Evolutionary conservation across 2,329 filamentous ascomycete genomes (phyloP).

Genomic region (Mycosphaerella sp.): DNA sequence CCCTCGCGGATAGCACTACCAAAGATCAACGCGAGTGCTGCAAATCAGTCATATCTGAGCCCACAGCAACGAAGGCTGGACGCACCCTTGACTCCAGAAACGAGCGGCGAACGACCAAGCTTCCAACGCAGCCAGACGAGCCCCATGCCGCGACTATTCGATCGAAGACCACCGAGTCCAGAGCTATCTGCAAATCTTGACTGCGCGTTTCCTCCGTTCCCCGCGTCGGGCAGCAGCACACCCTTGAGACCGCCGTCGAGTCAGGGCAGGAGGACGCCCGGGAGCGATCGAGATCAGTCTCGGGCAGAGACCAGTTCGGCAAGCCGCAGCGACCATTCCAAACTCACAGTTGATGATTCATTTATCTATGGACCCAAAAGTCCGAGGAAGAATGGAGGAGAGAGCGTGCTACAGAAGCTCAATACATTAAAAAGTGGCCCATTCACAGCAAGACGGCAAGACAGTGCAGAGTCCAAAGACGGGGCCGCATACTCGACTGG

Average conservation of each 20-base stretch:
- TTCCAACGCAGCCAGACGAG: conserved; percentile 27
- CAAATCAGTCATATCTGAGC: conserved; percentile 29
- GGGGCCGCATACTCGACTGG: conserved; percentile 4
- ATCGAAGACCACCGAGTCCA: conserved; percentile 34
- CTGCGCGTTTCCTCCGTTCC: conserved; percentile 51
- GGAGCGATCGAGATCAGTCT: conserved; percentile 2
- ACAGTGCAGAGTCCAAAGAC: conserved; percentile 14
- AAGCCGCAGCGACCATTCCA: conserved; percentile 19
- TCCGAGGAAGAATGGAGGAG: conserved; percentile 35
- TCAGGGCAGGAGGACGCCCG: conserved; percentile 24
- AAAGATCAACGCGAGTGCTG: conserved; percentile 29
- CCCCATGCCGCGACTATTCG: conserved; percentile 29
- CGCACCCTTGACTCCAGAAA: conserved; percentile 42
- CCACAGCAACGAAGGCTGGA: conserved; percentile 47
- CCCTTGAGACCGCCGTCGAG: conserved; percentile 24
- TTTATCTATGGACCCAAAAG: conserved; percentile 37
- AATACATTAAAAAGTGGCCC: conserved; percentile 58
- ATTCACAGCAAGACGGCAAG: conserved; percentile 42
- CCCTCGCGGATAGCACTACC: conserved; percentile 20
- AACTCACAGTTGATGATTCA: conserved; percentile 15
- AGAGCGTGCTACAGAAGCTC: conserved; percentile 50
- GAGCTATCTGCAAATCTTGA: conserved; percentile 43
- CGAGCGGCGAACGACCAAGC: conserved; percentile 26
- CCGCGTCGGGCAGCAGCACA: conserved; percentile 23
- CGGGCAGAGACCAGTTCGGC: conserved; percentile 24